These are phyloP conservation scores for Flaveria robusta DNA, from an alignment of 129 eudicot species.

Conservation along the genomic window DNA sequence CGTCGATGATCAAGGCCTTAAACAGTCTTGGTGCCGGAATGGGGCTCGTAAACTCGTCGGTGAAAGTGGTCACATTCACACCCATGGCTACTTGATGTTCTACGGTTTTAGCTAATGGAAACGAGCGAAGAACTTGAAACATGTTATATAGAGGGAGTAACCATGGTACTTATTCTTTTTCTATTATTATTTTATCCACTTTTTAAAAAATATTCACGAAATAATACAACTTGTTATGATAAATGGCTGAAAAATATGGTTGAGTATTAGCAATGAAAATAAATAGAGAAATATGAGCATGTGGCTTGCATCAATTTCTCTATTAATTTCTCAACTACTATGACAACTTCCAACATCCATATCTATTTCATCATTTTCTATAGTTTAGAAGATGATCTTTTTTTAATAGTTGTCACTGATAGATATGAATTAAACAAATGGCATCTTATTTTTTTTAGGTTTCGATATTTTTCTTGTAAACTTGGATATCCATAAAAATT, in stretches of 20 bases:
- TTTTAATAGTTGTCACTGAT: too few species aligned
- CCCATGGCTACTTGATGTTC: conserved; percentile 11
- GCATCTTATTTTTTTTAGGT: too few species aligned
- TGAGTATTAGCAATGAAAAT: background rate
- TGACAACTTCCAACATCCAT: conserved; percentile 21
- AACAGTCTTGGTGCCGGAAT: conserved; percentile 39
- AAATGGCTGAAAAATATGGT: conserved; percentile 35
- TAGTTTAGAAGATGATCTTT: too few species aligned
- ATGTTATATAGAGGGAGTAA: conserved; percentile 18
- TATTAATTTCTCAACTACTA: conserved; percentile 27
- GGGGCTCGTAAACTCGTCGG: conserved; percentile 21
- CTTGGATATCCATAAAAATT: too few species aligned
- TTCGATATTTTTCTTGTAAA: too few species aligned
- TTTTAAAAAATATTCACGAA: background rate
- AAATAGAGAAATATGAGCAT: background rate
- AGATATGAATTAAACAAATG: too few species aligned
- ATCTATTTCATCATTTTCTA: background rate
- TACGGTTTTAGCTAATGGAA: background rate
- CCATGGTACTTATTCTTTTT: background rate
- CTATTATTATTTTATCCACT: background rate
- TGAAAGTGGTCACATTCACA: conserved; percentile 5
- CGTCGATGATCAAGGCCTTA: conserved; percentile 51
- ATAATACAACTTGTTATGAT: background rate
- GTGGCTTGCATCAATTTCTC: conserved; percentile 8
- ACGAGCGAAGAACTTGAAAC: background rate